Evolutionary conservation across 192 early-diverging fungal species (phyloP), one percentile per base, ranked within the genome.

Genomic region (Coemansia sp.): DNA sequence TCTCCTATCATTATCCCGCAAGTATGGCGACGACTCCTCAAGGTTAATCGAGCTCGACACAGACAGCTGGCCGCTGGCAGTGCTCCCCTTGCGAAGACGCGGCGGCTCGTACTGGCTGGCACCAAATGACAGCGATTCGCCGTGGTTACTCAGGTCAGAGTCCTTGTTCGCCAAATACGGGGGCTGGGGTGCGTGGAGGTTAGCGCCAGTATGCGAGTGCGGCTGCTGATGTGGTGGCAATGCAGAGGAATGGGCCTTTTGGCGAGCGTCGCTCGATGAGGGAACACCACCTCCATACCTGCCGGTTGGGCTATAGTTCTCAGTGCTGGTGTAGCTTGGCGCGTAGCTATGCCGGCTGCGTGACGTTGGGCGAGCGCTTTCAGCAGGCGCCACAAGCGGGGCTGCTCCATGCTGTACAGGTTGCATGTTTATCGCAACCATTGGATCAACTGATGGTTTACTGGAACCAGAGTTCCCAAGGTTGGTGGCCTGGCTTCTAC

Each of bases 31-130:
- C 4, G 75, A 79, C 6, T 59, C 62, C 10, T 79, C 75, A n/a
- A 79, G 66, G 30, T 79, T 79, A 31, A 79, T 50, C 27, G 75
- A 79, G 62, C 75, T 79, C 42, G 52, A 53, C 15, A 79, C 70
- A 6, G 75, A 79, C 30, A 79, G 37, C 38, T 79, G 75, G 15
- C 66, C 75, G 36, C 75, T 79, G 59, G 69, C 75, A 1, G 63
- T 72, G 66, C 75, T 79, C 22, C 75, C 70, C 50, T 79, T 79
- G 66, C 75, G 75, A 38, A 69, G 55, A 3, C 75, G 64, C 1
- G 75, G 75, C 15, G 69, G 75, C 42, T 72, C 75, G 25, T 79
- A 79, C 44, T 79, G 75, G 50, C 75, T 72, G 37, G 75, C 75
- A 20, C 75, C 75, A 41, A 79, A 79, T 28, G 75, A 71, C 6